Conservation (phyloP, 2,329 filamentous ascomycete genomes). For the Eurotiales sp. region DNA sequence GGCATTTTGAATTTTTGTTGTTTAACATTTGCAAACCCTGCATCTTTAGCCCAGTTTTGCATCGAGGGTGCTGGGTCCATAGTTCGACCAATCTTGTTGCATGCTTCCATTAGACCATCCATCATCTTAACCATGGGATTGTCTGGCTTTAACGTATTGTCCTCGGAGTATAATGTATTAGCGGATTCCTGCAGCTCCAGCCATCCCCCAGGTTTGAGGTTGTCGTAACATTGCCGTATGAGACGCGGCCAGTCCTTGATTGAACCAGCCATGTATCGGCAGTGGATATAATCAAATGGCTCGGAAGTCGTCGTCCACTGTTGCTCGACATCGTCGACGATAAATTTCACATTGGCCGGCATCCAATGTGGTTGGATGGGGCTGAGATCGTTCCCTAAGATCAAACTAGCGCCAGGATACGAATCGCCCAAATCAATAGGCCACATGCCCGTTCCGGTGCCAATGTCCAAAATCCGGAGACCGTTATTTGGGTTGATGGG, state of each 20-base stretch:
- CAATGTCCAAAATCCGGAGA: constrained; percentile 28
- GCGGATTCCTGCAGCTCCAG: constrained; percentile 39
- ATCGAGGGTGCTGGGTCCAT: constrained; percentile 15
- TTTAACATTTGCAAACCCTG: constrained; percentile 23
- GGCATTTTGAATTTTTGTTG: constrained; percentile 24
- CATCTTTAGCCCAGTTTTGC: constrained; percentile 19
- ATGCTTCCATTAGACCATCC: constrained; percentile 25
- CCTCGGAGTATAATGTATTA: constrained; percentile 22
- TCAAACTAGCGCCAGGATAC: constrained; percentile 3
- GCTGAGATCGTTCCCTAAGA: constrained; percentile 23
- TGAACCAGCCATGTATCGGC: constrained; percentile 48
- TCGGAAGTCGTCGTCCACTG: constrained; percentile 56
- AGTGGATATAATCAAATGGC: constrained; percentile 56
- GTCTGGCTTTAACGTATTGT: constrained; percentile 23
- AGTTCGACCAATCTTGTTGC: constrained; percentile 21
- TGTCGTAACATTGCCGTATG: constrained; percentile 44
- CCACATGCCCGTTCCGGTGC: constrained; percentile 34
- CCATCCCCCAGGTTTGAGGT: constrained; percentile 40
- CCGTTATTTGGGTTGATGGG: constrained; percentile 22
- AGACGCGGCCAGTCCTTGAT: constrained; percentile 54
- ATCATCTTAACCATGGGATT: constrained; percentile 23
- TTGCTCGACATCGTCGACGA: constrained; percentile 60
- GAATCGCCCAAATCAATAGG: constrained; percentile 25
- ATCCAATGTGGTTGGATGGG: constrained; percentile 36
- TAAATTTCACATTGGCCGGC: constrained; percentile 59